These are phyloP conservation scores for Ceratobasidium sp. DNA, from an alignment of 1,284 basidiomycete genomes.

Conservation along the genomic window DNA sequence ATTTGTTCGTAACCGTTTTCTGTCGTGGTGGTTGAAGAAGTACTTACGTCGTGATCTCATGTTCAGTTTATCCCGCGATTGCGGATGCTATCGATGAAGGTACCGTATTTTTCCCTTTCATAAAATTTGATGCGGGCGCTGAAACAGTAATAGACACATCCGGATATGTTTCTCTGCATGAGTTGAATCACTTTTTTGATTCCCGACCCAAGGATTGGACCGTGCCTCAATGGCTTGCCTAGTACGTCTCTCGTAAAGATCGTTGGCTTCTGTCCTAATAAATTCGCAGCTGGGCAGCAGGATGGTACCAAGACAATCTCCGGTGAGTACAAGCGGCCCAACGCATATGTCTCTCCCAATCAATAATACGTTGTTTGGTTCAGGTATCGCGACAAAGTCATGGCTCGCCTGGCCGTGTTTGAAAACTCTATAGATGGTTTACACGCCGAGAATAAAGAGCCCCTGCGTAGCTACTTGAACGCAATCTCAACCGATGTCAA, in stretches of 20 bases:
- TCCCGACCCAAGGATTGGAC: constrained; percentile 10
- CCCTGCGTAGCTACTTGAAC: constrained; percentile 1
- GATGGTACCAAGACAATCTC: constrained; percentile 35
- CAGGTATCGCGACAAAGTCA: constrained; percentile 27
- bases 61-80: constrained; percentile 24
- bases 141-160: constrained; percentile 7
- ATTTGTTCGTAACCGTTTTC: constrained; percentile 2
- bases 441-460: constrained; percentile 28
- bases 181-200: constrained; percentile 31
- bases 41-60: background rate
- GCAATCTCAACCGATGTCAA: constrained; percentile 3
- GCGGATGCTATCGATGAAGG: constrained; percentile 34
- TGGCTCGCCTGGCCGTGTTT: constrained; percentile 15
- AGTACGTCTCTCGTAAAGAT: background rate
- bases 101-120: background rate
- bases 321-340: background rate
- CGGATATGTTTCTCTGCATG: constrained; percentile 22
- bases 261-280: background rate
- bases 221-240: constrained; percentile 26
- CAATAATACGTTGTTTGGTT: background rate
- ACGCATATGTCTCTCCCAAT: background rate
- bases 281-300: constrained; percentile 15
- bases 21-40: too few species aligned
- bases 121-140: background rate
- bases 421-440: constrained; percentile 14